Evolutionary conservation across 352 stramenopile species (phyloP).

Genomic region (Globisporangium spiculum): DNA sequence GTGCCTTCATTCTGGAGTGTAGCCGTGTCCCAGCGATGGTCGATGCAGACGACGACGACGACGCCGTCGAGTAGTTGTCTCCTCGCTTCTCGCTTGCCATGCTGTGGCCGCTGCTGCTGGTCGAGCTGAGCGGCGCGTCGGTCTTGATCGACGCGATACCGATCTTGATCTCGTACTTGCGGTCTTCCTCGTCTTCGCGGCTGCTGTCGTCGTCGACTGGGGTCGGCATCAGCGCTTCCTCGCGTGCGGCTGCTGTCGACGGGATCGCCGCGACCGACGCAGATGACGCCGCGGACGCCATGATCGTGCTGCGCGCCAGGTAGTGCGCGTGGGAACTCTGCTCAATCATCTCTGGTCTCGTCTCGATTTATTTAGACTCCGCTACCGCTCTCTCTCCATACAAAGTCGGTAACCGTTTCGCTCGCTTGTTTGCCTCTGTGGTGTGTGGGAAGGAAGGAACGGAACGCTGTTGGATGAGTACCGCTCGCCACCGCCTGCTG

Average conservation of each 20-base stretch:
- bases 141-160: constrained; percentile 23
- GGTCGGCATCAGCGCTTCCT: constrained; percentile 13
- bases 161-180: constrained; percentile 42
- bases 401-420: background rate
- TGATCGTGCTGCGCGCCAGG: constrained; percentile 6
- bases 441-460: background rate
- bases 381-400: constrained; percentile 3
- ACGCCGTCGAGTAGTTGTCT: constrained; percentile 7
- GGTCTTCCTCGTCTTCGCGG: constrained; percentile 26
- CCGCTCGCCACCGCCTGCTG: background rate
- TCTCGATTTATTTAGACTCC: background rate
- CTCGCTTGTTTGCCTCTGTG: background rate
- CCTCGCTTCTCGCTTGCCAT: constrained; percentile 17
- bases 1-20: constrained; percentile 39
- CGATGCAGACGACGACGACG: constrained; percentile 19
- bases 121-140: constrained; percentile 7
- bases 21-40: constrained; percentile 14
- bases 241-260: constrained; percentile 14
- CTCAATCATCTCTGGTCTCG: constrained; percentile 14
- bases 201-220: constrained; percentile 16
- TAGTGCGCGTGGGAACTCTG: constrained; percentile 11
- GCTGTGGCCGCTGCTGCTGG: constrained; percentile 13
- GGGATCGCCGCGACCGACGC: constrained; percentile 9
- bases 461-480: background rate
- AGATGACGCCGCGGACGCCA: constrained; percentile 4